Evolutionary conservation across 2,329 filamentous ascomycete genomes (phyloP).

Genomic region (Alternaria novae-zelandiae): DNA sequence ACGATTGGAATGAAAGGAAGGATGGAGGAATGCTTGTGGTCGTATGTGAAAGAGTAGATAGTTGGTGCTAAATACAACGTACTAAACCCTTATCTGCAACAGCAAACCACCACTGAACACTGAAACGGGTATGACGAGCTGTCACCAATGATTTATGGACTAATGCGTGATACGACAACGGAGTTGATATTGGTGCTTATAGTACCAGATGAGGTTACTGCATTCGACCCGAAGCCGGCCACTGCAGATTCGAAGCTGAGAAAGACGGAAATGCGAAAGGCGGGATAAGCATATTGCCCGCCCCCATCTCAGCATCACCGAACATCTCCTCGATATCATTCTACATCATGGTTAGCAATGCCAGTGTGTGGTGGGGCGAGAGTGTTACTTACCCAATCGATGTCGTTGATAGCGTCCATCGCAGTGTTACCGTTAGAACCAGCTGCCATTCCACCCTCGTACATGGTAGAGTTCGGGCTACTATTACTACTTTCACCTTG

Average conservation of each 20-base stretch:
- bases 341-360: slow-evolving; percentile 32
- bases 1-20: neutral
- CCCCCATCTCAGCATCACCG: slow-evolving; percentile 37
- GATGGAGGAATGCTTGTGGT: neutral
- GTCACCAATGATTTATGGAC: neutral
- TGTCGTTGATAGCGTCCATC: slow-evolving; percentile 53
- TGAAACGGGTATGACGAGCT: neutral
- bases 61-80: neutral
- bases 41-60: neutral
- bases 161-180: neutral
- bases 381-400: slow-evolving; percentile 67
- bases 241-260: slow-evolving; percentile 31
- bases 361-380: neutral
- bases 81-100: neutral
- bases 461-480: slow-evolving; percentile 2
- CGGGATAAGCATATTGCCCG: slow-evolving; percentile 41
- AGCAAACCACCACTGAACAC: neutral
- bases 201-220: neutral
- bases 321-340: slow-evolving; percentile 57
- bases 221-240: slow-evolving; percentile 8
- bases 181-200: neutral
- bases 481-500: slow-evolving; percentile 3
- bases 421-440: slow-evolving; percentile 23
- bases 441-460: neutral
- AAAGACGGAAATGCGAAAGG: slow-evolving; percentile 46